Evolutionary conservation across 192 early-diverging fungal genomes (phyloP), one percentile per base, ranked within the genome.

Genomic region (Entomortierella chlamydospora): DNA sequence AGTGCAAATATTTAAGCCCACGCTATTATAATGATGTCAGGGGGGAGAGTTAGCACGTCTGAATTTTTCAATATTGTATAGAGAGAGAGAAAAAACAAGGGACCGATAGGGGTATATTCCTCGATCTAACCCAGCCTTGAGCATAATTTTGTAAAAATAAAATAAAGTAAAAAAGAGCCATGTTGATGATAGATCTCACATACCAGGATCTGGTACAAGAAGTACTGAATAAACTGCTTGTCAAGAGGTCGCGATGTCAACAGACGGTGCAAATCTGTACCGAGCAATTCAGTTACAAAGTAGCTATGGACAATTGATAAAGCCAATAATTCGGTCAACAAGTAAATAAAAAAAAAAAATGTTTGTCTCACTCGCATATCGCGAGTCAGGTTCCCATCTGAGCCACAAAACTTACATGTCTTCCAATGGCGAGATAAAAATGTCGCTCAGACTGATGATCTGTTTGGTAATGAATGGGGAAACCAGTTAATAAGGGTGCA

Each of bases 191-290:
- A n/a, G n/a, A n/a, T n/a, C n/a, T n/a, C n/a, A n/a, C n/a, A n/a
- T 76, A 90, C 87, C 70, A 97, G 79, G 60, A 99, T 96, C 77
- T 99, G 97, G 81, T 97, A 99, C 78, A 96, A 87, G 82, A 99
- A 99, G 90, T 96, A 99, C 83, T 99, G 95, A 68, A 97, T 93
- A 67, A 96, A 97, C 79, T 96, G 95, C 81, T 94, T 95, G 64
- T 97, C 96, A 58, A 99, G 84, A 23, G 95, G 95, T 68, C 95
- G 88, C 41, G 94, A 93, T 52, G 93, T 92, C 52, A 97, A 85
- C 55, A 99, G 88, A 55, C 96, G 92, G 81, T 97, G 95, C 57
- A 99, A 87, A 83, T 99, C 97, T 2, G 97, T 97, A 60, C 95
- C 97, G 29, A 99, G 82, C 43, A 97, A 84, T 73, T 99, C 97